These are phyloP conservation scores for Borealophlyctis nickersoniae DNA, from an alignment of 192 early-diverging fungal species.

Conservation along the genomic window DNA sequence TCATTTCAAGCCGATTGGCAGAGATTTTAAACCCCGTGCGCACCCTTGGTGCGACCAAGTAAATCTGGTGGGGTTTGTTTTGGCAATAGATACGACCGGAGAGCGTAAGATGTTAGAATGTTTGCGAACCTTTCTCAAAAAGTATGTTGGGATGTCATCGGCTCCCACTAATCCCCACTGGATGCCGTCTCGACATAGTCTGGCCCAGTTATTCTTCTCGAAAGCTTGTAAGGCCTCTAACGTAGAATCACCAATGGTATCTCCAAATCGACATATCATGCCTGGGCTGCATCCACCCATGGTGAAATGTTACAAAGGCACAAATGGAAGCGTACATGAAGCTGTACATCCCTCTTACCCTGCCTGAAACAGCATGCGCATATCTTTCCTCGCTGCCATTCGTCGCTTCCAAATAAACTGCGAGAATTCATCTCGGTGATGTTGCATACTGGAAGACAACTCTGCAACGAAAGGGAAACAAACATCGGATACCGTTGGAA, in stretches of 20 bases:
- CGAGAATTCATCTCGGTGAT: constrained; percentile 52
- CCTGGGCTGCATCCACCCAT: constrained; percentile 45
- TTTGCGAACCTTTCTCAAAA: constrained; percentile 44
- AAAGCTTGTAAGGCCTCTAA: constrained; percentile 43
- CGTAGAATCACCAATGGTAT: constrained; percentile 40
- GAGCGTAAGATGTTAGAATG: too few relatives aligned
- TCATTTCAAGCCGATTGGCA: constrained; percentile 24
- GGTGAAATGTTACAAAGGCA: too few relatives aligned
- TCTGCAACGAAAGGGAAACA: constrained; percentile 33
- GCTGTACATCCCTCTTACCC: constrained; percentile 41
- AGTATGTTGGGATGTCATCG: constrained; percentile 45
- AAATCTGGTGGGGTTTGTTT: too few relatives aligned
- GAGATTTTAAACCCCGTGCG: constrained; percentile 10
- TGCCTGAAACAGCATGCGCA: constrained; percentile 45
- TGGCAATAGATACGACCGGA: too few relatives aligned
- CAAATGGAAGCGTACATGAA: too few relatives aligned
- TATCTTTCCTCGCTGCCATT: constrained; percentile 37
- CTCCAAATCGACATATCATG: constrained; percentile 49
- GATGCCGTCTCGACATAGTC: constrained; percentile 44
- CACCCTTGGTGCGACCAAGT: constrained; percentile 9
- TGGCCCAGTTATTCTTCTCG: constrained; percentile 40
- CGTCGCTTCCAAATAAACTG: constrained; percentile 58
- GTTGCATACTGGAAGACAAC: constrained; percentile 38
- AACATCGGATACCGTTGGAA: too few relatives aligned
- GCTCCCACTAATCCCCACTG: constrained; percentile 26